Conservation (phyloP, 169 alveolate genomes). For the Ichthyophthirius multifiliis region DNA sequence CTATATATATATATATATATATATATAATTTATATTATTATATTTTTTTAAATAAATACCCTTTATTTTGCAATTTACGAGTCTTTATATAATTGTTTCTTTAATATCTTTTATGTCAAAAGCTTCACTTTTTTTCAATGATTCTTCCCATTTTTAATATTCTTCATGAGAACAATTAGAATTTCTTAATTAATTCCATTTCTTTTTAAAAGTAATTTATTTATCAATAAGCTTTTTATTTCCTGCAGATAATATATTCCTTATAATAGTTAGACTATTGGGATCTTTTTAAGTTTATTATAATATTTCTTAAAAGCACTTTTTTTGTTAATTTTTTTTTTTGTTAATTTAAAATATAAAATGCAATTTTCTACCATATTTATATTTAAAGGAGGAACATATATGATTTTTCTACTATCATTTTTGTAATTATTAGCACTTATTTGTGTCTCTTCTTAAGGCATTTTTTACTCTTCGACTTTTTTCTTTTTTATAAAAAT, state of each 20-base stretch:
- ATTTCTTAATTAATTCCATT: background rate
- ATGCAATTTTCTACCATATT: too few species aligned
- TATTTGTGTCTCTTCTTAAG: too few species aligned
- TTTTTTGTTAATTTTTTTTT: background rate
- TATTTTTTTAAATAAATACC: background rate
- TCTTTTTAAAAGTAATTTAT: background rate
- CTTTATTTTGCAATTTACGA: background rate
- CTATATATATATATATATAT: too few species aligned
- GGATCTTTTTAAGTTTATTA: background rate
- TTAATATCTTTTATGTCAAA: conserved; percentile 10
- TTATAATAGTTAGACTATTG: background rate
- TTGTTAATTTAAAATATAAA: too few species aligned
- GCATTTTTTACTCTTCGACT: too few species aligned
- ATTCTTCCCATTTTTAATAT: background rate
- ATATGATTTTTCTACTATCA: too few species aligned
- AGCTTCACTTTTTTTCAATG: conserved; percentile 4
- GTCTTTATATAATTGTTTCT: background rate
- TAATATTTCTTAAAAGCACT: background rate
- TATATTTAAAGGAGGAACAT: too few species aligned
- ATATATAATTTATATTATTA: background rate
- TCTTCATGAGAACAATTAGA: background rate
- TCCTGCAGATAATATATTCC: background rate
- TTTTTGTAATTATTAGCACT: too few species aligned
- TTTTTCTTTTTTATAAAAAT: too few species aligned
- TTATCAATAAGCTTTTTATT: background rate